Evolutionary conservation across 2,329 filamentous ascomycete genomes (phyloP).

Genomic region (Aschersonia sp.): DNA sequence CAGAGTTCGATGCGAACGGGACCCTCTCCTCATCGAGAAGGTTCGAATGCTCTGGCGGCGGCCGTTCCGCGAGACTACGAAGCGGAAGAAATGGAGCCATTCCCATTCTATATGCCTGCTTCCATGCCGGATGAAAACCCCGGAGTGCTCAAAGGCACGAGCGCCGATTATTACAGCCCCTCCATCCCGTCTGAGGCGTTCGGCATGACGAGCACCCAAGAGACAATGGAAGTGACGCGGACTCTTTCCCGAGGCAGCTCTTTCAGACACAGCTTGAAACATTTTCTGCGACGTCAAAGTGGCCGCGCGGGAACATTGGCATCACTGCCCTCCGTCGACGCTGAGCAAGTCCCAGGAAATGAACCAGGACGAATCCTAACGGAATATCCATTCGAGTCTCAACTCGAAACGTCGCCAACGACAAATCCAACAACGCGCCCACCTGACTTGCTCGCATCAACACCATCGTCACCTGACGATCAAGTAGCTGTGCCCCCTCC

Average conservation of each 20-base stretch:
- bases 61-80: slow-evolving; percentile 5
- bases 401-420: slow-evolving; percentile 12
- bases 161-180: slow-evolving; percentile 26
- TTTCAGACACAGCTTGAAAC: slow-evolving; percentile 19
- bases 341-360: not conserved
- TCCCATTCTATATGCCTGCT: slow-evolving; percentile 11
- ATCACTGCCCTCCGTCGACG: slow-evolving; percentile 6
- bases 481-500: not conserved
- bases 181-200: slow-evolving; percentile 25
- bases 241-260: slow-evolving; percentile 18
- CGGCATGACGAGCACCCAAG: slow-evolving; percentile 19
- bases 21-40: not conserved
- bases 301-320: slow-evolving; percentile 15
- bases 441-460: not conserved
- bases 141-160: slow-evolving; percentile 19
- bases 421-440: not conserved
- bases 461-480: slow-evolving; percentile 5
- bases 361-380: slow-evolving; percentile 2
- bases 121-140: slow-evolving; percentile 14
- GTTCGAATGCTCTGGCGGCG: not conserved
- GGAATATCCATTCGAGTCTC: slow-evolving; percentile 14
- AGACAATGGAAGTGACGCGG: not conserved
- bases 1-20: not conserved
- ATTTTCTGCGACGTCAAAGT: slow-evolving; percentile 20
- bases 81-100: slow-evolving; percentile 1